These are phyloP conservation scores for Tolypocladium cylindrosporum DNA, from an alignment of 2,329 filamentous ascomycete genomes.

Conservation along the genomic window DNA sequence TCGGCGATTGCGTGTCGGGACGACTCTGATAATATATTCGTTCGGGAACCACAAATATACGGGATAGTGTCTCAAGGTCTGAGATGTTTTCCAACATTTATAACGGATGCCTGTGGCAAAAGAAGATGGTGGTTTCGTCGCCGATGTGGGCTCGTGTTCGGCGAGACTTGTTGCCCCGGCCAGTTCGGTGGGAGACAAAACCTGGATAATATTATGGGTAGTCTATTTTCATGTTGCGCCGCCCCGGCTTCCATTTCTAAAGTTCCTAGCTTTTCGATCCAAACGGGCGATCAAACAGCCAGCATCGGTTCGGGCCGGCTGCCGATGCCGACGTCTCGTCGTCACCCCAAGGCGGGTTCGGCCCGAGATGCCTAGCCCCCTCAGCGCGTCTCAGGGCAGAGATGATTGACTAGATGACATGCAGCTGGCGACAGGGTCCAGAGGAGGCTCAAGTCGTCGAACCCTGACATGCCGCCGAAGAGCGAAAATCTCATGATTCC, in stretches of 20 bases:
- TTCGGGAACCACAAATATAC: neutral
- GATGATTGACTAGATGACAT: neutral
- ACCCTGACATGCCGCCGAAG: neutral
- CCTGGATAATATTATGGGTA: too few relatives aligned
- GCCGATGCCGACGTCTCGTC: neutral
- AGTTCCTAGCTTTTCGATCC: too few relatives aligned
- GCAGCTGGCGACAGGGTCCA: neutral
- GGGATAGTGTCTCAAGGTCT: neutral
- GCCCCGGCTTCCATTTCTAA: too few relatives aligned
- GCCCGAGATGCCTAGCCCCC: too few relatives aligned
- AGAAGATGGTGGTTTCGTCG: too few relatives aligned
- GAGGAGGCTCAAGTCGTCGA: neutral
- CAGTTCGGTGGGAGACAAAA: too few relatives aligned
- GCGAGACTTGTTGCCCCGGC: too few relatives aligned
- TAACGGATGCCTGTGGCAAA: too few relatives aligned
- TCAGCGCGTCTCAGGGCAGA: neutral
- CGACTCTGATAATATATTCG: neutral
- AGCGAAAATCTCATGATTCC: neutral
- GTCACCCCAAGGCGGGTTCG: neutral
- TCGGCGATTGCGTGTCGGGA: neutral
- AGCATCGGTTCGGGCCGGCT: too few relatives aligned
- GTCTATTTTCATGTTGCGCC: too few relatives aligned
- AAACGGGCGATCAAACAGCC: too few relatives aligned
- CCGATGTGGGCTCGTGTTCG: too few relatives aligned
- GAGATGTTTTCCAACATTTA: neutral